Conservation (phyloP, 208 protist species). For the Leptomonas pyrrhocoris region DNA sequence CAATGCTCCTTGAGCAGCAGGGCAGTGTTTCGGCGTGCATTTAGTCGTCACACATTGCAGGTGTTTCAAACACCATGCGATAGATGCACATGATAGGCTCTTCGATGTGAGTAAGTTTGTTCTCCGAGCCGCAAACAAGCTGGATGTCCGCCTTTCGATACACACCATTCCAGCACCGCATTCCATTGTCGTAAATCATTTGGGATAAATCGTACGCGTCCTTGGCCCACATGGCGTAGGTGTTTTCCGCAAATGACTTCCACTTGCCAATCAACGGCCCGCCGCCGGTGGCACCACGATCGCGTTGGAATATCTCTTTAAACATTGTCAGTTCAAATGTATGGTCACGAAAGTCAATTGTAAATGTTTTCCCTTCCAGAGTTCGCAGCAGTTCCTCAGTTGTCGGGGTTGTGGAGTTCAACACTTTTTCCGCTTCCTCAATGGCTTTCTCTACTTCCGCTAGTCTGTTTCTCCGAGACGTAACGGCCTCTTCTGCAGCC, state of each 20-base stretch:
- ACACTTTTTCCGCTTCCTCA: slow-evolving; percentile 17
- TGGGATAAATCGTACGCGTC: slow-evolving; percentile 54
- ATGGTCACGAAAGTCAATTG: slow-evolving; percentile 46
- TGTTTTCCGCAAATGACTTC: slow-evolving; percentile 66
- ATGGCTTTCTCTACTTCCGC: slow-evolving; percentile 29
- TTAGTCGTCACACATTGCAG: slow-evolving; percentile 65
- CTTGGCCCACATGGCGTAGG: slow-evolving; percentile 70
- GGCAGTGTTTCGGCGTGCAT: background rate
- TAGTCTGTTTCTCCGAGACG: slow-evolving; percentile 15
- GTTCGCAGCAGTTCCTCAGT: slow-evolving; percentile 65
- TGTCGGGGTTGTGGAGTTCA: slow-evolving; percentile 22
- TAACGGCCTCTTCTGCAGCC: slow-evolving; percentile 16
- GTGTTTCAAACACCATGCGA: slow-evolving; percentile 75
- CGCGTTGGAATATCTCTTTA: slow-evolving; percentile 43
- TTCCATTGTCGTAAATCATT: slow-evolving; percentile 64
- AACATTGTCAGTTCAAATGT: slow-evolving; percentile 70
- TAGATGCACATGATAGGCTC: slow-evolving; percentile 84
- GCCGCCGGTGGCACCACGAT: slow-evolving; percentile 24
- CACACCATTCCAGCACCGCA: slow-evolving; percentile 57
- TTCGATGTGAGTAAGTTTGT: slow-evolving; percentile 52
- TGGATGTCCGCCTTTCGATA: slow-evolving; percentile 54
- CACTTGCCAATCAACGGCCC: slow-evolving; percentile 49
- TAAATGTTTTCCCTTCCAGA: slow-evolving; percentile 55
- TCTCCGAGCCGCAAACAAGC: slow-evolving; percentile 68
- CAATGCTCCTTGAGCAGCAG: background rate